Conservation (phyloP, 305 asterid genomes). For the Plantago lanceolata region DNA sequence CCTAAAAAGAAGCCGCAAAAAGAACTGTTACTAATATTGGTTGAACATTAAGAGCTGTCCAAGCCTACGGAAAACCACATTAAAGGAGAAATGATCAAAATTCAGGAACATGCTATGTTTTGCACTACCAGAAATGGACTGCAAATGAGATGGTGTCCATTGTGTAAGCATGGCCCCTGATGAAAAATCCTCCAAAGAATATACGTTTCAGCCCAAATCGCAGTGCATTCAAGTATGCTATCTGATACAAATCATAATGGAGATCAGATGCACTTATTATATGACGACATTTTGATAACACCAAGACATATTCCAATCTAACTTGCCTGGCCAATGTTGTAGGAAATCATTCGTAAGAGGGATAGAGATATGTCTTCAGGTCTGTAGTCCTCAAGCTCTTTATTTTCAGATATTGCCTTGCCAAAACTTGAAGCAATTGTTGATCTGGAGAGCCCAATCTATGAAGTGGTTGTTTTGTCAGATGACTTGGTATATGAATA, state of each 20-base stretch:
- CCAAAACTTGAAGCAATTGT: constrained; percentile 98
- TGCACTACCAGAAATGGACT: constrained; percentile 69
- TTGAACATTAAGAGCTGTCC: neutral
- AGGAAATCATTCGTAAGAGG: constrained; percentile 93
- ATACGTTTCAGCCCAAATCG: constrained; percentile 78
- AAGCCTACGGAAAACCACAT: constrained; percentile 15
- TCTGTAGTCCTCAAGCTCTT: constrained; percentile 82
- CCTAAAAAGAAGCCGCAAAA: constrained; percentile 39
- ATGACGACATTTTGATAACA: neutral
- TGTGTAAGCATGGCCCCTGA: constrained; percentile 76
- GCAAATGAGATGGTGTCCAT: constrained; percentile 95
- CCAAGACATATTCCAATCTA: constrained; percentile 11
- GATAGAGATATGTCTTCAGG: constrained; percentile 98
- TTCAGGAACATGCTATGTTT: neutral
- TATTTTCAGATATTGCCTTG: constrained; percentile 82
- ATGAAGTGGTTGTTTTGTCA: constrained; percentile 30
- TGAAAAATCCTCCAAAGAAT: constrained; percentile 87
- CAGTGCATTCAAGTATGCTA: constrained; percentile 81
- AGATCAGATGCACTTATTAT: constrained; percentile 16
- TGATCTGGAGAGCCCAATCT: constrained; percentile 98
- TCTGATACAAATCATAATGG: constrained; percentile 42
- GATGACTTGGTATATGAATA: constrained; percentile 14
- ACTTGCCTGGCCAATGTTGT: constrained; percentile 95
- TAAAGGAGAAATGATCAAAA: neutral
- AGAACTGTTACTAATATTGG: neutral